Evolutionary conservation across 805 yeast species (phyloP), one percentile per base, ranked within the genome.

Genomic region (Candida pini): DNA sequence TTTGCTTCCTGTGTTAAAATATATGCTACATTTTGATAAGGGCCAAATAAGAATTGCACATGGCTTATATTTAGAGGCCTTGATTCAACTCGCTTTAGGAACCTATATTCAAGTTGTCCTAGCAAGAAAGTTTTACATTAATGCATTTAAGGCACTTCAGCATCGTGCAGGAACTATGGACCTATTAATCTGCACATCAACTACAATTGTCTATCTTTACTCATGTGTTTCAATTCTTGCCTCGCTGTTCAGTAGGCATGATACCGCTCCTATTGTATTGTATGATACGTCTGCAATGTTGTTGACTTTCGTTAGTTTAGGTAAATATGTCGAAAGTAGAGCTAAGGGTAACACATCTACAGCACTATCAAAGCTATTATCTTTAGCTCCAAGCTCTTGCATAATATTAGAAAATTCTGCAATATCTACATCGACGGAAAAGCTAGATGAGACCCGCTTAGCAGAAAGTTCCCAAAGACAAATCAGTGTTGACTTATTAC

Each of bases 331-430:
- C 16, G 99, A 92, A 53, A 85, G 84, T 58, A 77, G 73, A 44
- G 97, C 98, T 2, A 87, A 92, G 53, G 95, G 97, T 4, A 86
- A 84, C 39, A 92, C 97, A 0, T 85, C 97, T 0, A 73, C 85
- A 3, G 95, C 97, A 0, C 67, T 92, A 26, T 81, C 96, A 0
- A 76, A 78, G 44, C 68, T 92, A 28, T 68, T 94, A 29, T 78
- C 89, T 2, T 63, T 92, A 36, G 73, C 95, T 1, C 97, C 98
- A 2, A 69, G 85, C 1, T 66, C 70, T 3, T 89, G 97, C 45
- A 61, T 70, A 0, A 76, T 89, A 18, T 62, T 84, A 7, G 71
- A 69, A 24, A 70, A 74, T 28, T 50, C 57, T 2, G 49, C 41
- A 23, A 31, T 41, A 9, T 33, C 49, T 9, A 33, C 20, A 7